Percentiles rank a stretch among this genome's conserved stretches.
phyloP scores from a whole-genome alignment of 768 basidiomycete species.

The Podaxis sp. region DNA sequence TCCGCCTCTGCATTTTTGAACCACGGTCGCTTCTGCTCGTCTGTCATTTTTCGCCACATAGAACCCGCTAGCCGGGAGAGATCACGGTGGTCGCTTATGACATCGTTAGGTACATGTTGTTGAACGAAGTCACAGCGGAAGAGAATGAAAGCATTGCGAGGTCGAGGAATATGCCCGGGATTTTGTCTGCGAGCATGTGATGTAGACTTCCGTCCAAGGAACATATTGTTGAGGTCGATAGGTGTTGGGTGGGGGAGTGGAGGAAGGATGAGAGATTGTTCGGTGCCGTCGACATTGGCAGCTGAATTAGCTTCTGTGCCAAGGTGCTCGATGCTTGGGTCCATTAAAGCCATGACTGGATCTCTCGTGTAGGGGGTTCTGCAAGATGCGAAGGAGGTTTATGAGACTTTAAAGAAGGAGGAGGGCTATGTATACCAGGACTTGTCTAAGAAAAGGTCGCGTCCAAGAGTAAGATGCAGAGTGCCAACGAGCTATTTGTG shows the following conservation, averaged over 20 bases:
- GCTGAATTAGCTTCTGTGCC: not conserved
- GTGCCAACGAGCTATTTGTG: not conserved
- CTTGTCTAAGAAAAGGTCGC: no score
- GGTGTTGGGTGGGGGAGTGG: not conserved
- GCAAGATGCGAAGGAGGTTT: no score
- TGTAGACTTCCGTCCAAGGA: slow-evolving; percentile 22
- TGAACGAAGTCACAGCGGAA: slow-evolving; percentile 74
- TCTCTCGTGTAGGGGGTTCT: no score
- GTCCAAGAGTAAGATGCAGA: not conserved
- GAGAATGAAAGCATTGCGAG: slow-evolving; percentile 77
- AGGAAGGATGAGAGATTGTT: not conserved
- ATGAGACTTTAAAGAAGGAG: no score
- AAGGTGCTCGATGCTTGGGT: not conserved
- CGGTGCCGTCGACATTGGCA: not conserved
- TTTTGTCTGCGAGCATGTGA: slow-evolving; percentile 50
- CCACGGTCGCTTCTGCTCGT: slow-evolving; percentile 3
- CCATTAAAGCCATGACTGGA: no score
- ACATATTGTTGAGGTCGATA: not conserved
- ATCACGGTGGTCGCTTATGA: slow-evolving; percentile 11
- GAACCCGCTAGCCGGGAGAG: slow-evolving; percentile 2
- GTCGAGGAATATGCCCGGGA: slow-evolving; percentile 61
- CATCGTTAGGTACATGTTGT: slow-evolving; percentile 26
- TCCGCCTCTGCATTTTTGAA: slow-evolving; percentile 9
- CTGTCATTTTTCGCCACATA: slow-evolving; percentile 10
- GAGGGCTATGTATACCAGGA: no score